A percentile compares a stretch with the other conserved stretches of the same genome.
phyloP scores from a whole-genome alignment of 129 eudicot genomes.

The Flaveria sonorensis region DNA sequence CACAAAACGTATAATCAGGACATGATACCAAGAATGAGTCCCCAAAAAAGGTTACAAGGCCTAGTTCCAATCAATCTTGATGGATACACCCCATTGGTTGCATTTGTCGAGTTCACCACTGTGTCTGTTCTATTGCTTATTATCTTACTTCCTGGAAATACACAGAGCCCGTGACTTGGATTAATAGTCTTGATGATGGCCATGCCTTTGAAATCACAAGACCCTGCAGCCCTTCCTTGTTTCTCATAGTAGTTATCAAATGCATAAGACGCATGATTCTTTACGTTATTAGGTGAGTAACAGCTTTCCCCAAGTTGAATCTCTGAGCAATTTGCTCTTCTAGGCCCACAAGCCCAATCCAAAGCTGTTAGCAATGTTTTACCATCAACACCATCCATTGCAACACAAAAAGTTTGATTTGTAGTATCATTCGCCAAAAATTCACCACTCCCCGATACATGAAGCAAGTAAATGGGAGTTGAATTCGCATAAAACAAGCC shows the following conservation, averaged over 20 bases:
- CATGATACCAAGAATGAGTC: conserved; percentile 34
- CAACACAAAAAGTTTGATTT: conserved; percentile 80
- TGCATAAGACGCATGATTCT: conserved; percentile 92
- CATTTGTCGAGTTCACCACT: conserved; percentile 65
- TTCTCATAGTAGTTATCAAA: conserved; percentile 94
- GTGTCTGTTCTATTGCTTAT: conserved; percentile 57
- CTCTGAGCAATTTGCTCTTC: conserved; percentile 92
- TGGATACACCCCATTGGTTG: conserved; percentile 50
- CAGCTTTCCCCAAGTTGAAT: conserved; percentile 94
- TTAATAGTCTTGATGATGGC: conserved; percentile 93
- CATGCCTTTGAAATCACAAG: conserved; percentile 93
- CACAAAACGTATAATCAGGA: conserved; percentile 39
- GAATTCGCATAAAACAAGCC: conserved; percentile 86
- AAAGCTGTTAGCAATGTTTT: conserved; percentile 87
- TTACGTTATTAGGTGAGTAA: conserved; percentile 81
- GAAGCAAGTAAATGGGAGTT: conserved; percentile 86
- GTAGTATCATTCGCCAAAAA: conserved; percentile 97
- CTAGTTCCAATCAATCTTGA: conserved; percentile 37
- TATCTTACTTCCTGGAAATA: conserved; percentile 92
- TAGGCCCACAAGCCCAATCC: conserved; percentile 99
- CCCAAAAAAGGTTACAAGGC: conserved; percentile 33
- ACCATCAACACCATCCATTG: conserved; percentile 67
- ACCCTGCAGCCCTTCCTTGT: conserved; percentile 67
- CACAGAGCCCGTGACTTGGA: conserved; percentile 96
- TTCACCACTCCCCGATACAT: conserved; percentile 86